Evolutionary conservation across 225 moss, liverwort and hornwort species (phyloP).

Genomic region (Sphagnum contortum): DNA sequence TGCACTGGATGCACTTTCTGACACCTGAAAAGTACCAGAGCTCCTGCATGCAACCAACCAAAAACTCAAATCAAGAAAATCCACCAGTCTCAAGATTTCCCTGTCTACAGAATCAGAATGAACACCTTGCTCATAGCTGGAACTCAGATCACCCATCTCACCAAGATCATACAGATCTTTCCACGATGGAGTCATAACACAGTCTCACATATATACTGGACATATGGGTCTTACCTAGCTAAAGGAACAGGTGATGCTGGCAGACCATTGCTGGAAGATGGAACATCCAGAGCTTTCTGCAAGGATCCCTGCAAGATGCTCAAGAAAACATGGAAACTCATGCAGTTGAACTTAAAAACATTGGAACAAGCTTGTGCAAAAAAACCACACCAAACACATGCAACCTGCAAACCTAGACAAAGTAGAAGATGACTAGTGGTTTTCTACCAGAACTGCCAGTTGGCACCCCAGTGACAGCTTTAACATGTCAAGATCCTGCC

Average conservation of each 20-base stretch:
- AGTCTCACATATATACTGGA: not conserved
- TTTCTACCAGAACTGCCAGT: too few relatives aligned
- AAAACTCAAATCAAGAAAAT: not conserved
- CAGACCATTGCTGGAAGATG: constrained; percentile 20
- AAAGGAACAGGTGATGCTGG: constrained; percentile 20
- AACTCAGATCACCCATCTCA: too few relatives aligned
- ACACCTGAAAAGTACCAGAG: constrained; percentile 60
- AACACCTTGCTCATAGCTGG: constrained; percentile 8
- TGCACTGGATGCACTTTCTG: constrained; percentile 83
- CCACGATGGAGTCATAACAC: not conserved
- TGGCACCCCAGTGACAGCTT: too few relatives aligned
- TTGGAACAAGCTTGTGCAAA: not conserved
- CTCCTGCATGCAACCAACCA: constrained; percentile 20
- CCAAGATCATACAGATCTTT: too few relatives aligned
- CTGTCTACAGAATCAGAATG: not conserved
- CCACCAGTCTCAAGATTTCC: not conserved
- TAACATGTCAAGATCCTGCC: too few relatives aligned
- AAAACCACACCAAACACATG: too few relatives aligned
- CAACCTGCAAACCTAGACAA: too few relatives aligned
- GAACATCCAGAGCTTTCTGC: constrained; percentile 16
- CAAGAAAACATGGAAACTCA: not conserved
- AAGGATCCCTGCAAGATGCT: constrained; percentile 22
- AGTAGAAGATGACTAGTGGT: too few relatives aligned
- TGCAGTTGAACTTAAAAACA: not conserved
- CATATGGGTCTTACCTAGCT: constrained; percentile 31